Evolutionary conservation across 805 yeast species (phyloP).

Genomic region (Starmerella khaoyaiensis): DNA sequence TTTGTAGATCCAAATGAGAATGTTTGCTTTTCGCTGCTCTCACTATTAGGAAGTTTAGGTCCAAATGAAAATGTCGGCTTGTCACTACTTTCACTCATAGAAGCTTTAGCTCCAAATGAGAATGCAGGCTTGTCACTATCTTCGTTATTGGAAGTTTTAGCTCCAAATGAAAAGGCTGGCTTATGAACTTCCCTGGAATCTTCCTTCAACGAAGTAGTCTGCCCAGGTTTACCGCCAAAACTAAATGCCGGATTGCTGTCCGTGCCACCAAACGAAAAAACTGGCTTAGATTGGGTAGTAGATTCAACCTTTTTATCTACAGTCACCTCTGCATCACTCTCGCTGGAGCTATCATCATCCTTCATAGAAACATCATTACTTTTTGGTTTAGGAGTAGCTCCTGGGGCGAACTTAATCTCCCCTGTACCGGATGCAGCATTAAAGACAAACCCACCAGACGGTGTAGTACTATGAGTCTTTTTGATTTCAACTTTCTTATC

Average conservation of each 20-base stretch:
- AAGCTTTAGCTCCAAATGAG: conserved; percentile 10
- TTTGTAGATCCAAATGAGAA: conserved; percentile 22
- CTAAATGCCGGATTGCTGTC: conserved; percentile 6
- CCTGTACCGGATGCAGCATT: conserved; percentile 16
- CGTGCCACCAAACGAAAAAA: conserved; percentile 4
- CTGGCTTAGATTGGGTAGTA: conserved; percentile 35
- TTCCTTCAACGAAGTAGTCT: neutral
- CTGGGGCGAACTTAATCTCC: conserved; percentile 45
- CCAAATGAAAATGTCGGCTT: conserved; percentile 21
- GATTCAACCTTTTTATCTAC: no score
- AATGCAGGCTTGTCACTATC: conserved; percentile 5
- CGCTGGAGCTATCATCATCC: neutral
- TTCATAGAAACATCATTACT: neutral
- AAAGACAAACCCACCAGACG: conserved; percentile 17
- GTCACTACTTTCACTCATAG: neutral
- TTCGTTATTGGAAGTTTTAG: no score
- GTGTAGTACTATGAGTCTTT: conserved; percentile 4
- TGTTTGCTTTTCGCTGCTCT: conserved; percentile 18
- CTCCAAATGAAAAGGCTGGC: conserved; percentile 20
- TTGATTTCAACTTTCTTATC: conserved; percentile 16
- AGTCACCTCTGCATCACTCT: neutral
- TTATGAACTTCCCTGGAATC: conserved; percentile 4
- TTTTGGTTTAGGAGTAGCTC: no score
- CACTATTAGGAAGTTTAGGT: no score
- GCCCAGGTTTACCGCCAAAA: conserved; percentile 7